Evolutionary conservation across 2,329 filamentous ascomycete genomes (phyloP).

Genomic region (Cordyceps sp.): DNA sequence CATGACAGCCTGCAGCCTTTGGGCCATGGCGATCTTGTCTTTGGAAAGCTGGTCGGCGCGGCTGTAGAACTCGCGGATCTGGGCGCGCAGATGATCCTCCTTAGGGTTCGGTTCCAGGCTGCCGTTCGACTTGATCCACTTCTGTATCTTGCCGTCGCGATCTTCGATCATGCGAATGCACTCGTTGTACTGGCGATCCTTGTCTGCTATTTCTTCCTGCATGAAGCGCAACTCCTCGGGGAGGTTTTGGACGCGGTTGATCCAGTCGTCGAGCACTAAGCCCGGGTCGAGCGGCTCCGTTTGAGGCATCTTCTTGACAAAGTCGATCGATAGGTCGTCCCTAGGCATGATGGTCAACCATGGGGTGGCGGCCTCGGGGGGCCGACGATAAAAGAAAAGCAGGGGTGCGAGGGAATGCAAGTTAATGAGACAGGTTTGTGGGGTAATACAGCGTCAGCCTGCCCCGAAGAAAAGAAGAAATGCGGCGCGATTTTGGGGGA

Average conservation of each 20-base stretch:
- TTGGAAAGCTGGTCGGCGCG: conserved; percentile 54
- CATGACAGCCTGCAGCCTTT: conserved; percentile 42
- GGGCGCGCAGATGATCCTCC: conserved; percentile 50
- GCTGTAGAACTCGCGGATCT: conserved; percentile 51
- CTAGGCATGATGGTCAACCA: conserved; percentile 52
- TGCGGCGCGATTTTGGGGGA: no score
- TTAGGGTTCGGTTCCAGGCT: conserved; percentile 60
- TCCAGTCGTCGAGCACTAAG: conserved; percentile 64
- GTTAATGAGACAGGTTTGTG: no score
- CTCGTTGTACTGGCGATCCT: conserved; percentile 56
- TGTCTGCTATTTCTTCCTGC: conserved; percentile 68
- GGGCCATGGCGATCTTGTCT: conserved; percentile 56
- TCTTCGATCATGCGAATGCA: conserved; percentile 53
- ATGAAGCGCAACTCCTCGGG: conserved; percentile 71
- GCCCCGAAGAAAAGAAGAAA: no score
- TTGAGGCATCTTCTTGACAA: conserved; percentile 48
- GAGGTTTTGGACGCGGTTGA: conserved; percentile 58
- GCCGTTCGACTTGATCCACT: conserved; percentile 63
- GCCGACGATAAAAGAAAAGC: no score
- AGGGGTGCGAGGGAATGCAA: no score
- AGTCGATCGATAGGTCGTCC: conserved; percentile 57
- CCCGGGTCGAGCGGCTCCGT: conserved; percentile 46
- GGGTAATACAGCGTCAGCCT: no score
- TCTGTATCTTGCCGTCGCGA: conserved; percentile 60
- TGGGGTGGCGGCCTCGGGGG: no score